These are phyloP conservation scores for Adansonia grandidieri DNA, from an alignment of 441 rosid genomes.

Conservation along the genomic window DNA sequence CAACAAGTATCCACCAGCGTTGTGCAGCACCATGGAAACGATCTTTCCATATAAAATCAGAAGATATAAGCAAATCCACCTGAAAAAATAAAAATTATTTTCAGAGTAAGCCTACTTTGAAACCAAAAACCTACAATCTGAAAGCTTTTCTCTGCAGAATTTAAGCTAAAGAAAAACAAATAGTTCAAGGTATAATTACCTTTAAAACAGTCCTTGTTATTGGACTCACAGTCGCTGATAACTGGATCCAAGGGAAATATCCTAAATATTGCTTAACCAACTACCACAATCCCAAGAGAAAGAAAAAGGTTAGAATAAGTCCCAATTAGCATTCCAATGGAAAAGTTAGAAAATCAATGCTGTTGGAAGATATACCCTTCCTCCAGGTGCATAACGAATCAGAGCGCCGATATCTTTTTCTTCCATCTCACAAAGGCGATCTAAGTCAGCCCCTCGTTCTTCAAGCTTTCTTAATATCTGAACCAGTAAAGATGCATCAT, in stretches of 20 bases:
- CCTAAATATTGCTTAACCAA: slow-evolving; percentile 90
- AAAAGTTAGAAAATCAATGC: slow-evolving; percentile 22
- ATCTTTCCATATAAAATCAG: slow-evolving; percentile 94
- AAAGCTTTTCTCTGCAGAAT: slow-evolving; percentile 26
- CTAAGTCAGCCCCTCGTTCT: slow-evolving; percentile 89
- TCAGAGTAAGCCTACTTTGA: slow-evolving; percentile 16
- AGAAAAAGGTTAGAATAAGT: slow-evolving; percentile 29
- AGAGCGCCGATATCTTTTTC: slow-evolving; percentile 95
- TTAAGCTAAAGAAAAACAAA: slow-evolving; percentile 15
- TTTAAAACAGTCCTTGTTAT: slow-evolving; percentile 98
- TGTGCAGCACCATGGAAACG: slow-evolving; percentile 90
- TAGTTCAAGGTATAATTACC: slow-evolving; percentile 49
- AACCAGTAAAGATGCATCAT: slow-evolving; percentile 33
- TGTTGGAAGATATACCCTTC: slow-evolving; percentile 61
- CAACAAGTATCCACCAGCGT: slow-evolving; percentile 99
- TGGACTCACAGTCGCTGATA: slow-evolving; percentile 93
- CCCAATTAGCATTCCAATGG: slow-evolving; percentile 23
- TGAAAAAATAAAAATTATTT: slow-evolving; percentile 39
- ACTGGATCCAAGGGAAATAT: slow-evolving; percentile 83
- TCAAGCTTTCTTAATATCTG: slow-evolving; percentile 97
- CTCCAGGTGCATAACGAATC: slow-evolving; percentile 95
- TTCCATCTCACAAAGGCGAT: slow-evolving; percentile 90
- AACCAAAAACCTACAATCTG: slow-evolving; percentile 22
- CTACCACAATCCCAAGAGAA: slow-evolving; percentile 46
- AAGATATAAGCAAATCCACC: slow-evolving; percentile 91